These are phyloP conservation scores for Scolecobasidium constrictum DNA, from an alignment of 2,329 filamentous ascomycete genomes.

Conservation along the genomic window DNA sequence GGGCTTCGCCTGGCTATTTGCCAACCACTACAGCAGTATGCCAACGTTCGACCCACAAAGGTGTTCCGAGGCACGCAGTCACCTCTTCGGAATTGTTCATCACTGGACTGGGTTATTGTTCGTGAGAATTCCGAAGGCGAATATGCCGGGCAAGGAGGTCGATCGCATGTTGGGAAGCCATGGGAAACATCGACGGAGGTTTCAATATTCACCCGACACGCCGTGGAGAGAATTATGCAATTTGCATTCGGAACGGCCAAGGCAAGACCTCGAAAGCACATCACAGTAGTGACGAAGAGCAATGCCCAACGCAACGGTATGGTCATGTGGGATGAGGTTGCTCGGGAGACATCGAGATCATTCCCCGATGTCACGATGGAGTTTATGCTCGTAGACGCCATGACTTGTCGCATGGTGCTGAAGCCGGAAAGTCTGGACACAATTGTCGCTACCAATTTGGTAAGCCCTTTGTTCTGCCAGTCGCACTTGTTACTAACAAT, in stretches of 20 bases:
- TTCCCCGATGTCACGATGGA: slow-evolving; percentile 34
- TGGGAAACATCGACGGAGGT: slow-evolving; percentile 35
- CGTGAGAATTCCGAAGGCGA: slow-evolving; percentile 63
- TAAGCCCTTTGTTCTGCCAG: neutral
- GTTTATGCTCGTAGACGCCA: slow-evolving; percentile 40
- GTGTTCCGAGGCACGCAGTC: slow-evolving; percentile 31
- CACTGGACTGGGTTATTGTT: slow-evolving; percentile 38
- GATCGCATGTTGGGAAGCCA: slow-evolving; percentile 34
- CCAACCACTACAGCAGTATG: slow-evolving; percentile 56
- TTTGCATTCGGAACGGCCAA: slow-evolving; percentile 37
- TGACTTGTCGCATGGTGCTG: slow-evolving; percentile 38
- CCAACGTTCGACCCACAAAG: slow-evolving; percentile 49
- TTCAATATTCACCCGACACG: slow-evolving; percentile 35
- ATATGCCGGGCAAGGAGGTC: slow-evolving; percentile 45
- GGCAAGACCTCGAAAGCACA: slow-evolving; percentile 30
- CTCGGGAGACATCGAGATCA: slow-evolving; percentile 34
- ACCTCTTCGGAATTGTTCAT: slow-evolving; percentile 25
- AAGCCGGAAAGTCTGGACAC: slow-evolving; percentile 34
- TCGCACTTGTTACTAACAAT: neutral
- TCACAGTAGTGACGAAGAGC: slow-evolving; percentile 40
- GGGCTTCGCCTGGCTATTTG: slow-evolving; percentile 55
- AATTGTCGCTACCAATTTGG: slow-evolving; percentile 36
- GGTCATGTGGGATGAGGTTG: slow-evolving; percentile 58
- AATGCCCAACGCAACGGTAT: slow-evolving; percentile 45
- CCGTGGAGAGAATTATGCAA: slow-evolving; percentile 35